Evolutionary conservation across 2,329 filamentous ascomycete species (phyloP).

Genomic region (Grosmannia clavigera): DNA sequence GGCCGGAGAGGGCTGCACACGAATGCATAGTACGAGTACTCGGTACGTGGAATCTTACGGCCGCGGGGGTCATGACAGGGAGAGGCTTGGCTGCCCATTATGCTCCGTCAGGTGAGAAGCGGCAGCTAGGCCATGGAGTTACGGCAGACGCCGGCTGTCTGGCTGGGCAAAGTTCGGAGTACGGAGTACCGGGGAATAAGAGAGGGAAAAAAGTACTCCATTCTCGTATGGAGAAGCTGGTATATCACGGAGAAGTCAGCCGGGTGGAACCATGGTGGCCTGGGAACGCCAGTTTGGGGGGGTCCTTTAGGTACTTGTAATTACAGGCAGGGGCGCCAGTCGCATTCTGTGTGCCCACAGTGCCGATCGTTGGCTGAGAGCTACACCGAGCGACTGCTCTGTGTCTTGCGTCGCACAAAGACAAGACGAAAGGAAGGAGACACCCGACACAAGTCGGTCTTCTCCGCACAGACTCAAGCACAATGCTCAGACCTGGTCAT

Average conservation of each 20-base stretch:
- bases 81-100: not conserved
- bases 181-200: not conserved
- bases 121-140: not conserved
- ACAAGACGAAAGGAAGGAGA: no score
- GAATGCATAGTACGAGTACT: not conserved
- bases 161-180: not conserved
- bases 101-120: not conserved
- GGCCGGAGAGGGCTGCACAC: no score
- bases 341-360: not conserved
- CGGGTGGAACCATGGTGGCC: not conserved
- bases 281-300: not conserved
- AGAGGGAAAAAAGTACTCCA: not conserved
- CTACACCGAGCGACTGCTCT: not conserved
- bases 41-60: not conserved
- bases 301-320: not conserved
- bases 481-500: no score
- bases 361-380: not conserved
- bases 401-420: no score
- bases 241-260: not conserved
- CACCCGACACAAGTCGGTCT: no score
- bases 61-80: not conserved
- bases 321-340: not conserved
- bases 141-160: not conserved
- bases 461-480: no score
- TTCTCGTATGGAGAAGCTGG: not conserved